Base-by-base conservation (phyloP, 305 asterid species). In the Fraxinus angustifolia region DNA sequence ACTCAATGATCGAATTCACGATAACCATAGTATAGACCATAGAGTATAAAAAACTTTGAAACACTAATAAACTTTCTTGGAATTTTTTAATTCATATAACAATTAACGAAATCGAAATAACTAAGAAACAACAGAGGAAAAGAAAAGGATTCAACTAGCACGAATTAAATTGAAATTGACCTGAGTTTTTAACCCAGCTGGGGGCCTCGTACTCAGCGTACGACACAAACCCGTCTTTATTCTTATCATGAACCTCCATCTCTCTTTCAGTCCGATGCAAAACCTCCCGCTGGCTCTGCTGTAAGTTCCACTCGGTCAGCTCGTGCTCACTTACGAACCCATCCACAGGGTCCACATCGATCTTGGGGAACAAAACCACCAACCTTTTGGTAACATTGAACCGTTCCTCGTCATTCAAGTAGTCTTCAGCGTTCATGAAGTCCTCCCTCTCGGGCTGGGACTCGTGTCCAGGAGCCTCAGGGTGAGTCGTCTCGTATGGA, bases 371-470 rank as follows among this genome's bases (percentile, higher is more conserved):
- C 79, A 96, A 77, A 28, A 92, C 34, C 76, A 93, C 82, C 84
- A 96, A 87, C 89, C 99, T 90, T 82, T 89, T 81, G n/a, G 99
- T 96, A 19, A 96, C 93, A 79, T 96, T 96, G 86, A 96, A 96
- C 89, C 87, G 93, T 76, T 93, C 97, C 91, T 94, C 97, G 42
- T 93, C 95, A 81, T 96, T 94, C 84, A 96, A 80, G 81, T 94
- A 96, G 85, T 96, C 99, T 89, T 96, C 98, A 23, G 94, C 98
- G 84, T 92, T 86, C 91, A 89, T 85, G 84, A 93, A 91, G 76
- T 96, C 98, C 88, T 90, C 98, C 99, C 97, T 92, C 88, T 94
- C 99, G 67, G 98, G 97, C 87, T 94, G 93, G 53, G 93, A 82
- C 83, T 92, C 94, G 79, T 78, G 87, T 4, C 86, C 92, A n/a